phyloP scores from a whole-genome alignment of 2,329 filamentous ascomycete genomes.

The Sporothrix euskadiensis region DNA sequence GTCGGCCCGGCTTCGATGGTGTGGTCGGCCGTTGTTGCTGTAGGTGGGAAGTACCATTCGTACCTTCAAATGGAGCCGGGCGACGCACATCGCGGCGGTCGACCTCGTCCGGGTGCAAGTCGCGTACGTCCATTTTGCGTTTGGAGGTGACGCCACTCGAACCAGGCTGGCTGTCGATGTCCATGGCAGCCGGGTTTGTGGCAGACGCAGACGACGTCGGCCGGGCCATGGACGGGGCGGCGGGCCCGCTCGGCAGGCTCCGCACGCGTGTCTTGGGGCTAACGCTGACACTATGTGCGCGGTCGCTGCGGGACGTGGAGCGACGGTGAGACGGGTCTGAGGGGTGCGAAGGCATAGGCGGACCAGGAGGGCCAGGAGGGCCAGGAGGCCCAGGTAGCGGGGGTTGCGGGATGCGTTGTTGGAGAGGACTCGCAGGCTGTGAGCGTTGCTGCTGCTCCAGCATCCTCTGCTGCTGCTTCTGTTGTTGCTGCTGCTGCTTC shows the following conservation, averaged over 20 bases:
- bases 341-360: conserved; percentile 36
- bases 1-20: background rate
- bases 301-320: conserved; percentile 59
- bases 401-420: conserved; percentile 46
- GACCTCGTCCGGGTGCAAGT: conserved; percentile 53
- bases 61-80: conserved; percentile 50
- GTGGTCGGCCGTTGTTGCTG: conserved; percentile 5
- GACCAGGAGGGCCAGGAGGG: background rate
- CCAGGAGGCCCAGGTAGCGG: background rate
- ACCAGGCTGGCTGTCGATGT: conserved; percentile 37
- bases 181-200: conserved; percentile 32
- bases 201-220: conserved; percentile 23
- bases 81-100: conserved; percentile 50
- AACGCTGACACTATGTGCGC: conserved; percentile 71
- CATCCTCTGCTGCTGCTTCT: conserved; percentile 26
- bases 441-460: conserved; percentile 39
- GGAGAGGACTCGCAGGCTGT: conserved; percentile 62
- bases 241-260: conserved; percentile 17
- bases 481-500: conserved; percentile 14
- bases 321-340: conserved; percentile 45
- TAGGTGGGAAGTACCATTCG: conserved; percentile 45
- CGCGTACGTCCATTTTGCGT: conserved; percentile 51
- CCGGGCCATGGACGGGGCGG: conserved; percentile 1
- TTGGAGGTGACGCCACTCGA: conserved; percentile 45
- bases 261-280: conserved; percentile 71